Evolutionary conservation across 352 stramenopile genomes (phyloP), one percentile per base, ranked within the genome.

Genomic region (Phytopythium vexans): DNA sequence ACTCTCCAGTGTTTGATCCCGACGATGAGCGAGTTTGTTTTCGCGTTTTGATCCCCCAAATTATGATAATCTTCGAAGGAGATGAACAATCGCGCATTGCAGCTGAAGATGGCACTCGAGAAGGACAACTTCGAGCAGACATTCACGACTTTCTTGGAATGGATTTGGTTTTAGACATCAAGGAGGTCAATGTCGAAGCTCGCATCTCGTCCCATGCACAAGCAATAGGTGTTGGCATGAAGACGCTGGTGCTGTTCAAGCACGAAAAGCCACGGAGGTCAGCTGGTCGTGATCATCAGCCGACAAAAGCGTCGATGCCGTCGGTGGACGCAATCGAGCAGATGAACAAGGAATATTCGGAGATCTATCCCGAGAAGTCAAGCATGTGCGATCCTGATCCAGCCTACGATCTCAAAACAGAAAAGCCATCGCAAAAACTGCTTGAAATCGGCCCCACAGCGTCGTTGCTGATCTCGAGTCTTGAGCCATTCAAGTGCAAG

Each of bases 11-110:
- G 42, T 91, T 91, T 54, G 70, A 88, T 15, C 57, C 66, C 6
- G 62, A 83, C 49, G 81, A 91, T n/a, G 81, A 91, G 16, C 52
- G 62, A 6, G 72, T 91, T 12, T 72, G 67, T 50, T 38, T 91
- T 1, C 76, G 66, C n/a, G 52, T 91, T 44, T 71, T 80, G 8
- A 88, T 91, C 31, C 76, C 77, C 5, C 74, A 87, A 56, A 74
- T 91, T 14, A 10, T 86, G 3, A 68, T 91, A 27, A 73, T 84
- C 7, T 69, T 91, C 2, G 73, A 87, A 63, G 74, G 76, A 14
- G 75, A 78, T 46, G 66, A 64, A 6, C 50, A 54, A 15, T 55
- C 32, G 6, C 4, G 5, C 3, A 2, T 6, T 38, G n/a, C 43
- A 27, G 6, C 6, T 27, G 53, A 0, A 41, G 50, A 8, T 54